A percentile compares a stretch with the other conserved stretches of the same genome.
Evolutionary conservation across 2,329 filamentous ascomycete genomes (phyloP).

Genomic region (Teratosphaeria gauchensis): DNA sequence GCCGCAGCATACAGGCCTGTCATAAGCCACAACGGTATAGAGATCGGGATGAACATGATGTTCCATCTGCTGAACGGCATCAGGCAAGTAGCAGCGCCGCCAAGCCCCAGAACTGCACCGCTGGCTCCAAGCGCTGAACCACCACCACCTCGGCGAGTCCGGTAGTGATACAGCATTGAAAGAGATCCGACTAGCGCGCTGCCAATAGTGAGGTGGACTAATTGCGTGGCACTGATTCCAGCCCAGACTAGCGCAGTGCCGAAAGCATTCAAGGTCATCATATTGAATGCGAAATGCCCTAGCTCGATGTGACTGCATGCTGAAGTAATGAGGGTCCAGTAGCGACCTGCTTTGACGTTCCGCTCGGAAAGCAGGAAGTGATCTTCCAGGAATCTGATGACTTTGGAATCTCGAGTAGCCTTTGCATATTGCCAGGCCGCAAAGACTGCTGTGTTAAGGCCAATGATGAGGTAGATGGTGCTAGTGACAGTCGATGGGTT

Average conservation of each 20-base stretch:
- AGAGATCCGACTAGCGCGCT: conserved; percentile 16
- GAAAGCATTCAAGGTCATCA: conserved; percentile 31
- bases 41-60: conserved; percentile 29
- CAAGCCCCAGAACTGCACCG: conserved; percentile 33
- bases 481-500: neutral
- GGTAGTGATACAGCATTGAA: conserved; percentile 14
- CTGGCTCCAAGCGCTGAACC: conserved; percentile 28
- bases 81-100: conserved; percentile 30
- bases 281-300: conserved; percentile 33
- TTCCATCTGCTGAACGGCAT: conserved; percentile 25
- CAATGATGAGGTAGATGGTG: conserved; percentile 23
- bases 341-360: conserved; percentile 22
- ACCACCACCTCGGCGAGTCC: neutral
- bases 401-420: conserved; percentile 10
- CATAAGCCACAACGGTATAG: conserved; percentile 31
- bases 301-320: conserved; percentile 30
- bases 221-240: conserved; percentile 16
- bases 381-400: conserved; percentile 11
- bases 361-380: conserved; percentile 26
- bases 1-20: conserved; percentile 27
- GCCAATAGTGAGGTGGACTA: conserved; percentile 17
- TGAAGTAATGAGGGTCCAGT: conserved; percentile 30
- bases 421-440: conserved; percentile 26
- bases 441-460: conserved; percentile 33
- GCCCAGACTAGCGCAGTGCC: conserved; percentile 25